phyloP scores from a whole-genome alignment of 2,329 filamentous ascomycete genomes.

The Alternaria consortialis region DNA sequence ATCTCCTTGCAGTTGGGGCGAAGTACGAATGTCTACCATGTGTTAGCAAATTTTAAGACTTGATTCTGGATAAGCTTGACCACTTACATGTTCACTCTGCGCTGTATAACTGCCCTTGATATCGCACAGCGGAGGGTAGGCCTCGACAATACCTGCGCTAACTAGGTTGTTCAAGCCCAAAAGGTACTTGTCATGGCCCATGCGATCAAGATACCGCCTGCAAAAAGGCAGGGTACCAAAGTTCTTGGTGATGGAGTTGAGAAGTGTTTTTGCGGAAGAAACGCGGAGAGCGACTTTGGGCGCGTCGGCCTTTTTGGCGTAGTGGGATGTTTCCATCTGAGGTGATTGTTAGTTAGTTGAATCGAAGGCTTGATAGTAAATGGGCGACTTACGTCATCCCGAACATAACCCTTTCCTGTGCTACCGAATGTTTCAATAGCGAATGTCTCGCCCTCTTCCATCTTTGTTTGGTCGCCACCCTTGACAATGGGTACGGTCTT shows the following conservation, averaged over 20 bases:
- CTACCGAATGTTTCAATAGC: slow-evolving; percentile 96
- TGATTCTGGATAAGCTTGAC: not conserved
- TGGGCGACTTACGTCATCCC: slow-evolving; percentile 72
- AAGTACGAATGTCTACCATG: slow-evolving; percentile 47
- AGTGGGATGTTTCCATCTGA: slow-evolving; percentile 84
- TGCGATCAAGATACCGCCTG: slow-evolving; percentile 85
- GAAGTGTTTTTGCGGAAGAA: slow-evolving; percentile 82
- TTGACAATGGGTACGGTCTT: slow-evolving; percentile 97
- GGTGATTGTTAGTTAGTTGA: slow-evolving; percentile 13
- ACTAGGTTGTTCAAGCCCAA: slow-evolving; percentile 90
- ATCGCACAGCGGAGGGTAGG: slow-evolving; percentile 88
- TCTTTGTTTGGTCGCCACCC: slow-evolving; percentile 86
- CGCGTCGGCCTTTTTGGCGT: slow-evolving; percentile 77
- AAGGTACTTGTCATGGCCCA: slow-evolving; percentile 95
- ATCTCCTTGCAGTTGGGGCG: slow-evolving; percentile 76
- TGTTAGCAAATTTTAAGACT: slow-evolving; percentile 18
- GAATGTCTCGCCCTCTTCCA: slow-evolving; percentile 96
- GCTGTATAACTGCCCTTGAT: slow-evolving; percentile 95
- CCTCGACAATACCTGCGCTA: slow-evolving; percentile 82
- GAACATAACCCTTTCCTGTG: slow-evolving; percentile 87
- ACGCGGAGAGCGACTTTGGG: slow-evolving; percentile 79
- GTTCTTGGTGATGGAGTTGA: slow-evolving; percentile 94
- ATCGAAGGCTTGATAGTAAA: not conserved
- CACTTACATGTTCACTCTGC: slow-evolving; percentile 90
- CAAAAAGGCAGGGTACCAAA: slow-evolving; percentile 94